phyloP scores from a whole-genome alignment of 768 basidiomycete genomes.

The Suillus sp. region DNA sequence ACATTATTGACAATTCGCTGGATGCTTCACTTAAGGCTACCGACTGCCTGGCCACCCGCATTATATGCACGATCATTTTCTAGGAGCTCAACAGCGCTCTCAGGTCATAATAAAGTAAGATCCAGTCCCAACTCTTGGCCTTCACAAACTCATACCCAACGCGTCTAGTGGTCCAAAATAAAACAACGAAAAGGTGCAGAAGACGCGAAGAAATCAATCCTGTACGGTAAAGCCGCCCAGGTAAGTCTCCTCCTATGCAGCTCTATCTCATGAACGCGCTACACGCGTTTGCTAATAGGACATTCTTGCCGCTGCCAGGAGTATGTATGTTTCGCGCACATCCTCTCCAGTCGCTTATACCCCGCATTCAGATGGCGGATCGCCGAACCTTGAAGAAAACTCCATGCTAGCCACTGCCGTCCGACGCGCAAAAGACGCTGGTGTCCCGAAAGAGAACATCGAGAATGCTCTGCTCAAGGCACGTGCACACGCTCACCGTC shows the following conservation, averaged over 20 bases:
- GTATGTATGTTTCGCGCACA: conserved; percentile 38
- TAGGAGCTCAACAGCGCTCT: conserved; percentile 24
- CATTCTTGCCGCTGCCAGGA: conserved; percentile 58
- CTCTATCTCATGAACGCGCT: conserved; percentile 9
- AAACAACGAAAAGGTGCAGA: conserved; percentile 69
- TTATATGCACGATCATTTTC: conserved; percentile 17
- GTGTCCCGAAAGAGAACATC: conserved; percentile 71
- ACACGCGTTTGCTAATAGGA: conserved; percentile 44
- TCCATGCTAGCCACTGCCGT: conserved; percentile 52
- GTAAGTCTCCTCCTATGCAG: conserved; percentile 39
- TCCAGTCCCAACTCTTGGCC: background rate
- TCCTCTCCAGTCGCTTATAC: conserved; percentile 2
- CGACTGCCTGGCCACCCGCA: background rate
- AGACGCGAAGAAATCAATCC: conserved; percentile 58
- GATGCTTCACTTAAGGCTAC: conserved; percentile 4
- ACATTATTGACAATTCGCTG: background rate
- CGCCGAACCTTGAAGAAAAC: conserved; percentile 57
- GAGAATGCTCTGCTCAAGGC: conserved; percentile 63
- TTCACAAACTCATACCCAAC: conserved; percentile 11
- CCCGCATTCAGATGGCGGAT: conserved; percentile 50
- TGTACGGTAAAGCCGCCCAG: conserved; percentile 57
- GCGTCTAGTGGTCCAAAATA: conserved; percentile 71
- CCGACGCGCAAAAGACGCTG: conserved; percentile 55
- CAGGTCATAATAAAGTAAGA: conserved; percentile 46
- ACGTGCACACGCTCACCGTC: conserved; percentile 9